Conservation (phyloP, 2,329 filamentous ascomycete genomes). For the Tolypocladium inflatum region DNA sequence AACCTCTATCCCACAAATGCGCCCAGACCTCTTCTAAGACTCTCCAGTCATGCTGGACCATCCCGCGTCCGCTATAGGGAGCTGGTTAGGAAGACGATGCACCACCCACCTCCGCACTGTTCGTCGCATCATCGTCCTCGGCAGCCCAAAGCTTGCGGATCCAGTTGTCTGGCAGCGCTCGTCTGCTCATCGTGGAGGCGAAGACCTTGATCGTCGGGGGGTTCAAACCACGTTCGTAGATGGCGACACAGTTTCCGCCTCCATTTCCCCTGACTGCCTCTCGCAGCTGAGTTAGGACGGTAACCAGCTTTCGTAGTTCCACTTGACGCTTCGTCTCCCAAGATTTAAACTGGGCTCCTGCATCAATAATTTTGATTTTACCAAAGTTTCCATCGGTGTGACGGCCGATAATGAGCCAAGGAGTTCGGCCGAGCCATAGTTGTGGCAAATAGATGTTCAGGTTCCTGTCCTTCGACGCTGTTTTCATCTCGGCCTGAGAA, state of each 20-base stretch:
- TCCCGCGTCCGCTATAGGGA: too few relatives aligned
- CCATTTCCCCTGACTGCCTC: neutral
- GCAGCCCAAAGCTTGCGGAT: neutral
- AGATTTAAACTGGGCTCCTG: neutral
- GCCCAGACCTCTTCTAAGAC: too few relatives aligned
- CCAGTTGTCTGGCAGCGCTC: neutral
- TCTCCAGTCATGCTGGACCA: too few relatives aligned
- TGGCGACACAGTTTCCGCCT: neutral
- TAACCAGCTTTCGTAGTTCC: neutral
- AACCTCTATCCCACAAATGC: too few relatives aligned
- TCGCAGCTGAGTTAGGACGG: neutral
- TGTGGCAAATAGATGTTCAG: constrained; percentile 7
- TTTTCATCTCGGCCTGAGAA: neutral
- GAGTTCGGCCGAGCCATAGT: constrained; percentile 18
- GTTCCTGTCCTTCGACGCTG: neutral
- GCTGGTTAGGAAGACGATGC: neutral
- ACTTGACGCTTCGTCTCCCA: neutral
- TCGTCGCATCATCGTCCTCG: neutral
- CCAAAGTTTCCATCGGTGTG: constrained; percentile 8
- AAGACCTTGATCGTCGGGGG: neutral
- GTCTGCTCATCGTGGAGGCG: neutral
- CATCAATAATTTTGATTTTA: neutral
- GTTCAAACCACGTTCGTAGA: neutral
- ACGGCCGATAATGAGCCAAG: constrained; percentile 11
- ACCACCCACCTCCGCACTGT: neutral